Evolutionary conservation across 2,329 filamentous ascomycete species (phyloP).

Genomic region (Colletotrichum lini): DNA sequence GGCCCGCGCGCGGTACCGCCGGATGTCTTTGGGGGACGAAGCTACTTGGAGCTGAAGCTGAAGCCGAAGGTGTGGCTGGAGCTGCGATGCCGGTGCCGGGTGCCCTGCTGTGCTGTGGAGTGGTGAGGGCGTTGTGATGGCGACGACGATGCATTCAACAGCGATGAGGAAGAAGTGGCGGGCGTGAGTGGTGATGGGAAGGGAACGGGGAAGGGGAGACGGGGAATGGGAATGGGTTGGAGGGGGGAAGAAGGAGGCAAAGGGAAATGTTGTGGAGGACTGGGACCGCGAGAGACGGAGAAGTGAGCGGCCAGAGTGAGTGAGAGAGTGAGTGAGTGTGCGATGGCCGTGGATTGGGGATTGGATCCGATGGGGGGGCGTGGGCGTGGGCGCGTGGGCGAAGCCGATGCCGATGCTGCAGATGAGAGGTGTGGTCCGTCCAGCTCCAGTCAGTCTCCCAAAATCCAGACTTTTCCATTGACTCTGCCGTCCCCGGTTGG

Average conservation of each 20-base stretch:
- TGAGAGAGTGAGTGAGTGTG: constrained; percentile 5
- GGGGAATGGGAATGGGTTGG: not conserved
- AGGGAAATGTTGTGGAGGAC: constrained; percentile 2
- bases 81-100: not conserved
- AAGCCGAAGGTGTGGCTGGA: not conserved
- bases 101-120: not conserved
- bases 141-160: constrained; percentile 2
- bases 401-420: constrained; percentile 18
- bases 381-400: constrained; percentile 1
- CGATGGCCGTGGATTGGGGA: not conserved
- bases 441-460: not conserved
- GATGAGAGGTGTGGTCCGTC: not conserved
- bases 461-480: constrained; percentile 1
- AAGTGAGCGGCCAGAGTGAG: constrained; percentile 3
- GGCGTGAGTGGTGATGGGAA: not conserved
- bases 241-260: not conserved
- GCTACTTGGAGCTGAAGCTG: not conserved
- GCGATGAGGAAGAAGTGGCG: not conserved
- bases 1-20: constrained; percentile 6
- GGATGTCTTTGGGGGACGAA: constrained; percentile 6
- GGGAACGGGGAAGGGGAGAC: not conserved
- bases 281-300: not conserved
- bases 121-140: constrained; percentile 5
- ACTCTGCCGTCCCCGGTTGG: not conserved
- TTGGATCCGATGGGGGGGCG: constrained; percentile 9